A percentile compares a stretch with the other conserved stretches of the same genome.
phyloP scores from a whole-genome alignment of 192 early-diverging fungal species.

The Diversispora epigaea region DNA sequence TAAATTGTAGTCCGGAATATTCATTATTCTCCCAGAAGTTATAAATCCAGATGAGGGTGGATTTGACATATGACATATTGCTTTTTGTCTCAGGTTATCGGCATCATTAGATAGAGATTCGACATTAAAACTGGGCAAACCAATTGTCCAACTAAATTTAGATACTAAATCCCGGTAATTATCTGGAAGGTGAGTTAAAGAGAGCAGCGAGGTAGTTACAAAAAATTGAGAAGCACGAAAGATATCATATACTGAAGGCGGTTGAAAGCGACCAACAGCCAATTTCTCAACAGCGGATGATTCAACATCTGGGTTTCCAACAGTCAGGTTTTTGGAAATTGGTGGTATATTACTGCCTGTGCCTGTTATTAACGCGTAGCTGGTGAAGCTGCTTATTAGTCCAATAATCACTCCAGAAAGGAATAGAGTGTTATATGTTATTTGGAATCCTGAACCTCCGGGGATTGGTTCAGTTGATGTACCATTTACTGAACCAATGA shows the following conservation, averaged over 20 bases:
- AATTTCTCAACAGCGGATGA: too few relatives aligned
- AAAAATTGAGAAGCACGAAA: slow-evolving; percentile 18
- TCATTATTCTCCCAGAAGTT: background rate
- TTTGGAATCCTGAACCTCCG: too few relatives aligned
- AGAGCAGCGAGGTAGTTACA: slow-evolving; percentile 11
- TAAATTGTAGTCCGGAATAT: slow-evolving; percentile 10
- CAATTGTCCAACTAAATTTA: slow-evolving; percentile 8
- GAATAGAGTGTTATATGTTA: too few relatives aligned
- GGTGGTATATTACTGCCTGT: too few relatives aligned
- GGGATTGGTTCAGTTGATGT: too few relatives aligned
- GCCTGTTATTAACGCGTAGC: too few relatives aligned
- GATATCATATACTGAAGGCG: slow-evolving; percentile 18
- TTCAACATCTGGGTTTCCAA: too few relatives aligned
- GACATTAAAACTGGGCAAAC: slow-evolving; percentile 2
- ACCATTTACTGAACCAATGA: too few relatives aligned
- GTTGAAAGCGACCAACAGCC: too few relatives aligned
- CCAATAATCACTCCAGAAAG: too few relatives aligned
- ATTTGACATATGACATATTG: background rate
- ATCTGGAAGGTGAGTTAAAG: background rate
- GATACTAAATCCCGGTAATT: slow-evolving; percentile 7
- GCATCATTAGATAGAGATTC: background rate
- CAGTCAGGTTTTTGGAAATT: too few relatives aligned
- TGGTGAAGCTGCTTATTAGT: too few relatives aligned
- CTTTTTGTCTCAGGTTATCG: background rate
- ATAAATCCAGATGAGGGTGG: background rate